Evolutionary conservation across 2,329 filamentous ascomycete species (phyloP), one percentile per base, ranked within the genome.

Genomic region (Teratosphaeria destructans): DNA sequence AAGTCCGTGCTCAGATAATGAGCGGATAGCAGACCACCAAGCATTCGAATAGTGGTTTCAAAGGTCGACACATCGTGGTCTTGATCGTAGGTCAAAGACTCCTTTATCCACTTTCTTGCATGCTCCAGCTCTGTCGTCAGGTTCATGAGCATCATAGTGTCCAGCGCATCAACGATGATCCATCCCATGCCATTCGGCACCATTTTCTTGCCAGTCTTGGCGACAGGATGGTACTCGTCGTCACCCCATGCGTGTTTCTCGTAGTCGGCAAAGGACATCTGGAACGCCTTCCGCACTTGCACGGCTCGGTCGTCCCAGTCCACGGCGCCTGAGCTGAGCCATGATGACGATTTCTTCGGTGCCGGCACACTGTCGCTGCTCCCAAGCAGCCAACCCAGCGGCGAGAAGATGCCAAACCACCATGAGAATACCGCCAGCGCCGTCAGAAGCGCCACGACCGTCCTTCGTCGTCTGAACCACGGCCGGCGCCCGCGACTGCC

Each of bases 61-160:
- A 97, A 99, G 0, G 91, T 96, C 73, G 91, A 97, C 59, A 99
- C 93, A 72, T 96, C 90, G 72, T 96, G 91, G 68, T 96, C 82
- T 73, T 96, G 90, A 61, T 96, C 86, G 76, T 95, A 97, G 11
- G 85, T 86, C 63, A 97, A 76, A 7, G 85, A 85, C 4, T 85
- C 86, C 1, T 89, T 81, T 55, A 99, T 85, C 94, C 94, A 99
- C 70, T 95, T 84, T 59, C 93, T 82, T 32, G 94, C 93, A 69
- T 95, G 86, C 43, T 85, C 82, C 47, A 99, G 81, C 62, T 92
- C 86, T 35, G 85, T 88, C 14, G 93, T 97, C 64, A 96, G 80
- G 73, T 97, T 97, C 94, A 99, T 99, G 62, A 99, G 80, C 78
- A 99, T 99, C 81, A 97, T 83, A 0, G 94, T 99, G 74, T 99